Conservation (phyloP, 169 alveolate genomes). For the Theileria equi region DNA sequence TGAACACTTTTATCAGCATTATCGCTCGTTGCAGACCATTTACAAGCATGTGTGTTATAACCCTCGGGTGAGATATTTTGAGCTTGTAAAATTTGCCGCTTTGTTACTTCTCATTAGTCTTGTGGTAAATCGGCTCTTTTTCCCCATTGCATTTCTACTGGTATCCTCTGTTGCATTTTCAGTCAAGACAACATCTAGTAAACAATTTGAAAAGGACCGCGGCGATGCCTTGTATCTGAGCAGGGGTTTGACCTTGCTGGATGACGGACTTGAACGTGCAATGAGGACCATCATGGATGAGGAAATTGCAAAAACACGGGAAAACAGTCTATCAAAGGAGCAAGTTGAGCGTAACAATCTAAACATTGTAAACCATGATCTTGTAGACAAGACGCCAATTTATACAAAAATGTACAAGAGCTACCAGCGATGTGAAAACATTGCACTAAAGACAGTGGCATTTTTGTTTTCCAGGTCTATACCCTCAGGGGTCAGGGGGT, state of each 20-base stretch:
- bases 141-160: constrained; percentile 19
- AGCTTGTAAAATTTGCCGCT: not conserved
- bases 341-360: constrained; percentile 31
- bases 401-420: constrained; percentile 29
- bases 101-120: constrained; percentile 2
- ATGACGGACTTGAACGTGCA: constrained; percentile 7
- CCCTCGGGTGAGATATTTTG: not conserved
- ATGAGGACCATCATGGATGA: not conserved
- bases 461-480: constrained; percentile 6
- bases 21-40: not conserved
- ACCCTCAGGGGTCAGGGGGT: constrained; percentile 1
- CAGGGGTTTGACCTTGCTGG: constrained; percentile 1
- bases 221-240: constrained; percentile 31
- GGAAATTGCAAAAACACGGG: not conserved
- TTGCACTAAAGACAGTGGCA: constrained; percentile 47
- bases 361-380: constrained; percentile 18
- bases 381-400: constrained; percentile 28
- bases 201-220: constrained; percentile 21
- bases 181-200: constrained; percentile 17
- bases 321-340: constrained; percentile 8
- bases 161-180: constrained; percentile 1
- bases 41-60: constrained; percentile 1
- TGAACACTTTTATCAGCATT: constrained; percentile 5
- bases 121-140: constrained; percentile 8
- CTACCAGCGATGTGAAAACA: constrained; percentile 34